phyloP scores from a whole-genome alignment of 176 grass and related monocot genomes.

The Hsuehochloa calcarea region DNA sequence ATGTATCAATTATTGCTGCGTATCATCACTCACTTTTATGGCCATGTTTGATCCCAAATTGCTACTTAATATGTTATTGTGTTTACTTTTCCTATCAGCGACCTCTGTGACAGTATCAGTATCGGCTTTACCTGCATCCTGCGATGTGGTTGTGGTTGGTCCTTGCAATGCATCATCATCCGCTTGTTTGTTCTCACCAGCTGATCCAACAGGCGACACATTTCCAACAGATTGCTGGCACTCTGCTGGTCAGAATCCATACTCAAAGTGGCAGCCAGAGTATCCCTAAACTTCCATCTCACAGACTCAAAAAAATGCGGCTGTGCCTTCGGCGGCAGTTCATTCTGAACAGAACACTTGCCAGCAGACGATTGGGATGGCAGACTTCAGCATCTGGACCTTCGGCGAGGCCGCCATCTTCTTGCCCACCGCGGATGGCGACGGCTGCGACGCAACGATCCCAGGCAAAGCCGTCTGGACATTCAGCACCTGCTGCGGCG shows the following conservation, averaged over 20 bases:
- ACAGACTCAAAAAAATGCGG: constrained; percentile 27
- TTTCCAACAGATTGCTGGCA: constrained; percentile 23
- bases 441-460: neutral
- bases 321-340: constrained; percentile 21
- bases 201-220: neutral
- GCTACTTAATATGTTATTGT: neutral
- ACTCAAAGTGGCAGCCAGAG: constrained; percentile 47
- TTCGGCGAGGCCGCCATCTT: constrained; percentile 18
- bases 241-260: constrained; percentile 39
- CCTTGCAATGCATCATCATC: neutral
- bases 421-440: constrained; percentile 20
- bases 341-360: constrained; percentile 41
- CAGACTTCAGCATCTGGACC: constrained; percentile 34
- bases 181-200: neutral
- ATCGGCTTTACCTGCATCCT: neutral
- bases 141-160: neutral
- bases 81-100: constrained; percentile 14
- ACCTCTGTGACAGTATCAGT: neutral
- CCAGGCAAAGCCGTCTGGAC: constrained; percentile 8
- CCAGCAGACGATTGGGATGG: neutral
- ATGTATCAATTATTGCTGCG: constrained; percentile 25
- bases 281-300: constrained; percentile 66
- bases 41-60: constrained; percentile 13
- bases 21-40: neutral
- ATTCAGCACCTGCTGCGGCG: constrained; percentile 9